Conservation (phyloP, 768 basidiomycete genomes). For the Suillus placidus region DNA sequence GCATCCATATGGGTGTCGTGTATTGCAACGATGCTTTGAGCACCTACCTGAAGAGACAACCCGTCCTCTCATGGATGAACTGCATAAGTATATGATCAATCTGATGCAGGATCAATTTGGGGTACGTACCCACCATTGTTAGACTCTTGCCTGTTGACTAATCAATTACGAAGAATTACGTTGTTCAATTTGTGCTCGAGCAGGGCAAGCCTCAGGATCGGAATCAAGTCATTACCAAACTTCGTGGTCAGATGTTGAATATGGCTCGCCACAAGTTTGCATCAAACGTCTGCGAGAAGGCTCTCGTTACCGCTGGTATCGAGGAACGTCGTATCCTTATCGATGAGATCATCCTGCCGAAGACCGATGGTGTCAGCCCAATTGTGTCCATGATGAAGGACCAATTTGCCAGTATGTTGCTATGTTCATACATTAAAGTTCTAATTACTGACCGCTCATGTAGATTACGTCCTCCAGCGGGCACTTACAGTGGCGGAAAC, state of each 20-base stretch:
- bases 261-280: conserved; percentile 91
- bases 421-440: conserved; percentile 1
- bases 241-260: conserved; percentile 76
- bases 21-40: conserved; percentile 91
- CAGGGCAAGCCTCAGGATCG: conserved; percentile 74
- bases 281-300: conserved; percentile 95
- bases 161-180: conserved; percentile 73
- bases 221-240: conserved; percentile 60
- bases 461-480: conserved; percentile 87
- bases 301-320: conserved; percentile 64
- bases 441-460: conserved; percentile 12
- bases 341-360: conserved; percentile 75
- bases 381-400: conserved; percentile 82
- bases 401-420: conserved; percentile 80
- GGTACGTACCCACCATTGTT: conserved; percentile 45
- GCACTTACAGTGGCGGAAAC: conserved; percentile 70
- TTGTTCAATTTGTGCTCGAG: conserved; percentile 91
- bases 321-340: conserved; percentile 72
- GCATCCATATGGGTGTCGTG: conserved; percentile 93
- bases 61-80: conserved; percentile 76
- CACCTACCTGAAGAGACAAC: conserved; percentile 72
- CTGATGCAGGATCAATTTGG: conserved; percentile 94
- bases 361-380: conserved; percentile 65
- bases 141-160: not conserved
- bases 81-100: conserved; percentile 67